Base-by-base conservation (phyloP, 129 eudicot species). In the Artemisia tridentata region DNA sequence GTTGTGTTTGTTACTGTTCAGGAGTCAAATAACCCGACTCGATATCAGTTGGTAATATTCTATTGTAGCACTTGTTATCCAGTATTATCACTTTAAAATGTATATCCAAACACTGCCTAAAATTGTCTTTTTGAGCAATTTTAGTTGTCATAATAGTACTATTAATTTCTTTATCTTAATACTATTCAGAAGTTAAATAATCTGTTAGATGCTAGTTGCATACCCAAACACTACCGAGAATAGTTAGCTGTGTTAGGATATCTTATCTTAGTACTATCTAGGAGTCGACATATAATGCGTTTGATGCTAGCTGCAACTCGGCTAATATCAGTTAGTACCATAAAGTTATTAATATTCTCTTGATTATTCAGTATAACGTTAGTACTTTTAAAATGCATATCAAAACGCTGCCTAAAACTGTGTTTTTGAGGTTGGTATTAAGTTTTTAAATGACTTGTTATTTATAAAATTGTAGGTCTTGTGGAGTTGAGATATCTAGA, bases 401-500 rank as follows among this genome's bases (percentile, higher is more conserved):
- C 54, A 18, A 50, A 50, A 50, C 55, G 0, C 55, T n/a, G 13
- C 13, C 16, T 14, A 12, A 50, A 14, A n/a, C 60, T 27, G 3
- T 25, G 62, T 27, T 29, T 67, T 67, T 34, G 14, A 19, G 23
- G 15, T 23, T 65, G 20, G 31, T 65, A 16, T 1, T 65, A 15
- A 31, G 55, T 60, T 60, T 25, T 17, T 5, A 4, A 13, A 7
- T 11, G 65, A 43, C 9, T 54, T 55, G 13, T 49, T 15, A 21
- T 61, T 21, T 51, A 2, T 0, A 11, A 68, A 75, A 61, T 13
- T 64, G 0, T 66, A 82, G 86, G 53, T 77, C 92, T 19, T 90
- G 96, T 54, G 96, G 96, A 11, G 85, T 88, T 54, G 92, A 83
- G 3, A 80, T 72, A 25, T 72, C 83, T 3, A 80, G 68, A 54